A percentile compares a stretch with the other conserved stretches of the same genome.
These are phyloP conservation scores for Uncinocarpus reesii DNA, from an alignment of 2,329 filamentous ascomycete species.

Conservation along the genomic window DNA sequence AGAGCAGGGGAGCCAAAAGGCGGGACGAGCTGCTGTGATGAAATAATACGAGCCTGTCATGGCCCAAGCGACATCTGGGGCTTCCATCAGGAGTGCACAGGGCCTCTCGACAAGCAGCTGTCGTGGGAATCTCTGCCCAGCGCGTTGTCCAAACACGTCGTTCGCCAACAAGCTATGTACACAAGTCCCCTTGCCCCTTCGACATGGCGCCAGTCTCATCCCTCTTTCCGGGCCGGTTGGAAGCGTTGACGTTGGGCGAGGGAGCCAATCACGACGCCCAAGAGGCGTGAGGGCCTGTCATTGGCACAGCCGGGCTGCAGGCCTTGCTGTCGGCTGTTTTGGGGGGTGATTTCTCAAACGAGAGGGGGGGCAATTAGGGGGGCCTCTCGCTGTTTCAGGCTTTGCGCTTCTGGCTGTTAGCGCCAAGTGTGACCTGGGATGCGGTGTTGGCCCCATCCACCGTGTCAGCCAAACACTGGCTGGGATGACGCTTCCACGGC, in stretches of 20 bases:
- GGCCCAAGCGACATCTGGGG: neutral
- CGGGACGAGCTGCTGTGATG: neutral
- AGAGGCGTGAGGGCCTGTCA: neutral
- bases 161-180: no score
- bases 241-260: no score
- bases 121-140: no score
- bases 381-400: constrained; percentile 9
- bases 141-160: no score
- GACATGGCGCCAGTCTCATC: neutral
- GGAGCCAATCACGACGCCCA: neutral
- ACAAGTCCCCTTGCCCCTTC: no score
- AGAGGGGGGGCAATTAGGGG: neutral
- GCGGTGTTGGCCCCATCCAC: constrained; percentile 1
- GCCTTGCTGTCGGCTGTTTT: constrained; percentile 12
- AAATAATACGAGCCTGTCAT: constrained; percentile 2
- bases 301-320: constrained; percentile 2
- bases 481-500: no score
- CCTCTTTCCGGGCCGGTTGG: no score
- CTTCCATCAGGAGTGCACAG: neutral
- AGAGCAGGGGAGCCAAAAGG: neutral
- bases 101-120: no score
- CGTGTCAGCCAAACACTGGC: no score
- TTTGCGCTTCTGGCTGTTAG: neutral
- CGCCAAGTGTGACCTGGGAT: neutral
- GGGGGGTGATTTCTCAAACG: constrained; percentile 8